Percentiles rank a stretch among this genome's conserved stretches.
phyloP scores from a whole-genome alignment of 2,329 filamentous ascomycete species.

The Ramichloridium luteum region DNA sequence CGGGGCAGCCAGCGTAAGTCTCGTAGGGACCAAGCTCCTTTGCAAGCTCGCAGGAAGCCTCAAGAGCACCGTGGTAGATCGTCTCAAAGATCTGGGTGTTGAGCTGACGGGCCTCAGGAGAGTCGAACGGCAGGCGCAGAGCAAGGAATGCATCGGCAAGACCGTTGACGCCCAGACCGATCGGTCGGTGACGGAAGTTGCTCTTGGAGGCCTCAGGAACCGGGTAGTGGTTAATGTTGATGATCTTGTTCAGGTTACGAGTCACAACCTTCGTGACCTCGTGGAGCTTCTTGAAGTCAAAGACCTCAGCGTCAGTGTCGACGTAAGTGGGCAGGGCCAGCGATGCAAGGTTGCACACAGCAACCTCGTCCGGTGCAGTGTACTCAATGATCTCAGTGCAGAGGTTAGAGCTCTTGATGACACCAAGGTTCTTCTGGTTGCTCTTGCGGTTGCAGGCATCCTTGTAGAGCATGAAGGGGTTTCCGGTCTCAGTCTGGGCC shows the following conservation, averaged over 20 bases:
- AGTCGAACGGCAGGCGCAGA: constrained; percentile 93
- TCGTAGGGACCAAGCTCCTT: constrained; percentile 74
- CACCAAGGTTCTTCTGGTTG: constrained; percentile 99
- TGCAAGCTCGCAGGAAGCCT: constrained; percentile 76
- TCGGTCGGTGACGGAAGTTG: constrained; percentile 93
- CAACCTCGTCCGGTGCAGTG: constrained; percentile 92
- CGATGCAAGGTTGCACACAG: constrained; percentile 95
- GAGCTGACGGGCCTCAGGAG: constrained; percentile 79
- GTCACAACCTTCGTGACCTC: constrained; percentile 87
- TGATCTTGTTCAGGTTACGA: constrained; percentile 94
- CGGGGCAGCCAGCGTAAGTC: constrained; percentile 84
- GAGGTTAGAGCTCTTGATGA: constrained; percentile 95
- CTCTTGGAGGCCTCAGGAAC: constrained; percentile 85
- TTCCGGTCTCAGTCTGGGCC: constrained; percentile 96
- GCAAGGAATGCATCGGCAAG: constrained; percentile 97
- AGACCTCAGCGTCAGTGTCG: constrained; percentile 70
- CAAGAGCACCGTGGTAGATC: constrained; percentile 92
- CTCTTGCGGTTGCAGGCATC: constrained; percentile 97
- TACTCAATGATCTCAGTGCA: constrained; percentile 99
- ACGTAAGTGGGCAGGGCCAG: constrained; percentile 84
- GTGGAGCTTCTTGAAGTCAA: constrained; percentile 95
- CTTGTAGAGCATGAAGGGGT: constrained; percentile 99
- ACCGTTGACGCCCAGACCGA: constrained; percentile 94
- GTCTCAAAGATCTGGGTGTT: constrained; percentile 99
- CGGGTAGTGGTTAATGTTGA: constrained; percentile 98